Evolutionary conservation across 192 early-diverging fungal genomes (phyloP).

Genomic region (Linnemannia schmuckeri): DNA sequence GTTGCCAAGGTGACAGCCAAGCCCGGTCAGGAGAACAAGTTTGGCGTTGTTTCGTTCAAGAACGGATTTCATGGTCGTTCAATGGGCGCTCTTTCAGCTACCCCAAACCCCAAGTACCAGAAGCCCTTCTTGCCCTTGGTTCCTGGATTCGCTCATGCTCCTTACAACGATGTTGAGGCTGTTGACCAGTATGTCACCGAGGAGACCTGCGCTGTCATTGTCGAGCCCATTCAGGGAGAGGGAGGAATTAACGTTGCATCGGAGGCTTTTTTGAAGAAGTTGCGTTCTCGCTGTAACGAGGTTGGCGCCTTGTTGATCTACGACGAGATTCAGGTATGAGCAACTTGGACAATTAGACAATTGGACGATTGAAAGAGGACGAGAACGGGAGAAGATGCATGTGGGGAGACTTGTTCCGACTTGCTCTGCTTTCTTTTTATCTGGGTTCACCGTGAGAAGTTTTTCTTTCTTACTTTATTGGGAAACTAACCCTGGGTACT

Average conservation of each 20-base stretch:
- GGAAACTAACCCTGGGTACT: not conserved
- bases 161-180: constrained; percentile 80
- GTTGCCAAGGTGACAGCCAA: constrained; percentile 76
- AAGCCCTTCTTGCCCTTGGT: constrained; percentile 93
- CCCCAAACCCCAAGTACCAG: constrained; percentile 94
- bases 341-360: not conserved
- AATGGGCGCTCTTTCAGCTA: constrained; percentile 96
- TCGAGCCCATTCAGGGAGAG: constrained; percentile 98
- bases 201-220: constrained; percentile 90
- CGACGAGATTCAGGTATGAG: constrained; percentile 91
- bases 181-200: constrained; percentile 77
- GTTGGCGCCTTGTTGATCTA: constrained; percentile 92
- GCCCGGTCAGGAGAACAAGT: constrained; percentile 67
- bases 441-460: constrained; percentile 1
- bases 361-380: not conserved
- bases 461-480: not conserved
- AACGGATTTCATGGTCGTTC: constrained; percentile 98
- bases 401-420: not conserved
- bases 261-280: constrained; percentile 80
- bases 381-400: not conserved
- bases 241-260: constrained; percentile 87
- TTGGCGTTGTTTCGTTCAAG: constrained; percentile 85
- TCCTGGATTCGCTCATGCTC: constrained; percentile 81
- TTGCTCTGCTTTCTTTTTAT: not conserved
- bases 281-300: constrained; percentile 87